These are phyloP conservation scores for Stropharia rugosoannulata DNA, from an alignment of 768 basidiomycete genomes.

Conservation along the genomic window DNA sequence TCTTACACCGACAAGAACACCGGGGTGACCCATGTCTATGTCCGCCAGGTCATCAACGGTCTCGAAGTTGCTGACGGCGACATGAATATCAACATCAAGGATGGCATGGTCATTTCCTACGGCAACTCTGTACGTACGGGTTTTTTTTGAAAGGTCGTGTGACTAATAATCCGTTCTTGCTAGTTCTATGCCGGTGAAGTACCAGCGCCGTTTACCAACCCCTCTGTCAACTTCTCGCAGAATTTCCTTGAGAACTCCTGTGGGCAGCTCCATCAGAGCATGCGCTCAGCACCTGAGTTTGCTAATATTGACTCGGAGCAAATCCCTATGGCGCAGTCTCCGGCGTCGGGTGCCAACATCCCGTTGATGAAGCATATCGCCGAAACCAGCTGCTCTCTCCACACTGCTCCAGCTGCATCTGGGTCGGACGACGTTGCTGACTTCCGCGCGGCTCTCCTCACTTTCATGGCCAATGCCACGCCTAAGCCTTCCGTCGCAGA, in stretches of 20 bases:
- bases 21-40: slow-evolving; percentile 88
- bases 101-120: slow-evolving; percentile 80
- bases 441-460: slow-evolving; percentile 59
- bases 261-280: slow-evolving; percentile 32
- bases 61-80: slow-evolving; percentile 89
- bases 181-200: slow-evolving; percentile 76
- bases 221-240: slow-evolving; percentile 32
- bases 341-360: slow-evolving; percentile 12
- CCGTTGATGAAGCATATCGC: slow-evolving; percentile 44
- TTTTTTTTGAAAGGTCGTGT: slow-evolving; percentile 1
- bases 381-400: slow-evolving; percentile 50
- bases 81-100: slow-evolving; percentile 90
- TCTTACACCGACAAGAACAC: slow-evolving; percentile 87
- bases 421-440: slow-evolving; percentile 32
- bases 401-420: neutral
- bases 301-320: slow-evolving; percentile 27
- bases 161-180: slow-evolving; percentile 4
- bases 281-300: slow-evolving; percentile 21
- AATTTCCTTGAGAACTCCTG: slow-evolving; percentile 58
- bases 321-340: slow-evolving; percentile 29
- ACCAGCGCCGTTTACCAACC: slow-evolving; percentile 35
- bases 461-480: slow-evolving; percentile 79
- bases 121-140: slow-evolving; percentile 76
- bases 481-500: slow-evolving; percentile 46
- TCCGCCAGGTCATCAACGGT: slow-evolving; percentile 81